Percentiles rank a stretch among this genome's conserved stretches.
Evolutionary conservation across 768 basidiomycete genomes (phyloP).

Genomic region (Lactifluus rugatus): DNA sequence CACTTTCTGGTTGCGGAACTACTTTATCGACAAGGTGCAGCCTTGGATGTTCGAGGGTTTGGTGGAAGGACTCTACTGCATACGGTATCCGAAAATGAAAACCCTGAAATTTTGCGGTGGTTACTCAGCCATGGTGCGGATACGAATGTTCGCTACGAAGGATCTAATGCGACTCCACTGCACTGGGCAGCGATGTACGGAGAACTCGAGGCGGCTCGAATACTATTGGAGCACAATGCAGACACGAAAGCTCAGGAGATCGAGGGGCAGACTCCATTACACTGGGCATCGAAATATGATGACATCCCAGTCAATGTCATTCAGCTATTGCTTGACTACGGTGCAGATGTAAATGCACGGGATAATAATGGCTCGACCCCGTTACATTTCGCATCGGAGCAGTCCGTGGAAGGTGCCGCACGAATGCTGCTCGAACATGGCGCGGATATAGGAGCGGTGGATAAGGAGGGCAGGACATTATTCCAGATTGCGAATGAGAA

Average conservation of each 20-base stretch:
- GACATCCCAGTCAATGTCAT: neutral
- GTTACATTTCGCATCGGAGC: neutral
- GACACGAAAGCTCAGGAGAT: conserved; percentile 20
- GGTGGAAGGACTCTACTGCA: neutral
- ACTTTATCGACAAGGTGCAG: neutral
- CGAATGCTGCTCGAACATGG: neutral
- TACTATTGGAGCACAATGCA: neutral
- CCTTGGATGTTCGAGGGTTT: neutral
- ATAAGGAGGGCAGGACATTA: neutral
- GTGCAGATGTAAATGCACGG: neutral
- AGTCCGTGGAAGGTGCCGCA: neutral
- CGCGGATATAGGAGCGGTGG: neutral
- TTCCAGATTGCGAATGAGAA: neutral
- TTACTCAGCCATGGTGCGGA: neutral
- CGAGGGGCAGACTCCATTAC: neutral
- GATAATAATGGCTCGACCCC: neutral
- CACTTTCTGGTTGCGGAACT: neutral
- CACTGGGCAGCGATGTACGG: neutral
- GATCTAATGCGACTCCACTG: neutral
- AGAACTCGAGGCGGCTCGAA: neutral
- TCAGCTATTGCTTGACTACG: neutral
- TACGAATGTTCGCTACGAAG: neutral
- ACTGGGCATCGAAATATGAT: neutral
- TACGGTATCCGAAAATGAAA: neutral
- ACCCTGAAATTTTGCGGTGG: neutral